phyloP scores from a whole-genome alignment of 192 early-diverging fungal genomes.

The Linnemannia elongata region DNA sequence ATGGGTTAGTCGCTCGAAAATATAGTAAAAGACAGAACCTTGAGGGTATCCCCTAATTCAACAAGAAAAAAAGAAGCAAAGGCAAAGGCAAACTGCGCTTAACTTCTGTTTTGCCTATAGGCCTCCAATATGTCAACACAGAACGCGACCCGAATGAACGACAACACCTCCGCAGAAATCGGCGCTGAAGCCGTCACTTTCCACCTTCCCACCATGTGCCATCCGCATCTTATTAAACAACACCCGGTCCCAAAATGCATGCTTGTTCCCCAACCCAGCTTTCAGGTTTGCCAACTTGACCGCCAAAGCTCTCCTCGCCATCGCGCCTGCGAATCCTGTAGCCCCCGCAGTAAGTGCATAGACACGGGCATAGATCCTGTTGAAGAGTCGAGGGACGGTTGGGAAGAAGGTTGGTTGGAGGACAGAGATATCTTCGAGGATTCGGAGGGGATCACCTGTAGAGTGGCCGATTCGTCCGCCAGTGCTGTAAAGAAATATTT shows the following conservation, averaged over 20 bases:
- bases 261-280: slow-evolving; percentile 70
- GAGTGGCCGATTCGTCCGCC: slow-evolving; percentile 83
- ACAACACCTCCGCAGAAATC: slow-evolving; percentile 79
- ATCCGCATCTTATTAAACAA: slow-evolving; percentile 81
- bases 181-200: slow-evolving; percentile 82
- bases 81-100: slow-evolving; percentile 8
- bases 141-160: slow-evolving; percentile 87
- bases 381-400: slow-evolving; percentile 87
- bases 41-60: not conserved
- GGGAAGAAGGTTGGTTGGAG: slow-evolving; percentile 88
- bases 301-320: slow-evolving; percentile 69
- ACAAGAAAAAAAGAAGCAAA: not conserved
- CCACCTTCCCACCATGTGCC: slow-evolving; percentile 82
- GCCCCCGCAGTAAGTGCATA: slow-evolving; percentile 65
- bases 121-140: slow-evolving; percentile 81
- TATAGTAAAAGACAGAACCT: not conserved
- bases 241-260: slow-evolving; percentile 89
- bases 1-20: not conserved
- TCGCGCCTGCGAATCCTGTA: slow-evolving; percentile 68
- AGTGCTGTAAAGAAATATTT: slow-evolving; percentile 57
- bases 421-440: slow-evolving; percentile 84
- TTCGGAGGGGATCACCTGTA: slow-evolving; percentile 74
- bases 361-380: slow-evolving; percentile 87
- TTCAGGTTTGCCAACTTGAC: slow-evolving; percentile 72
- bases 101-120: slow-evolving; percentile 90